Evolutionary conservation across 805 yeast genomes (phyloP).

Genomic region (Candida tallmaniae): DNA sequence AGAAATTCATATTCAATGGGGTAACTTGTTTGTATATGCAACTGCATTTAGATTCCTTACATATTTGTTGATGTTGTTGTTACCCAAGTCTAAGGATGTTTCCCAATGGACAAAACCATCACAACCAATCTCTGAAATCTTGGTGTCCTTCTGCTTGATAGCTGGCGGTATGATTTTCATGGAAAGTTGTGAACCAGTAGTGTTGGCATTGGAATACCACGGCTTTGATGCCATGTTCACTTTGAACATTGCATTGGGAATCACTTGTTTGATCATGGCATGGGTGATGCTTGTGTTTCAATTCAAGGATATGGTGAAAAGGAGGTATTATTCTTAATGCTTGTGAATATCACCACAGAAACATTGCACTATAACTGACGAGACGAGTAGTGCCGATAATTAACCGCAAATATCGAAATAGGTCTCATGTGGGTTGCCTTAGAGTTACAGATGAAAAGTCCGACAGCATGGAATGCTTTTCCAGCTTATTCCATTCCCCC

Average conservation of each 20-base stretch:
- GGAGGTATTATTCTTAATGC: constrained; percentile 1
- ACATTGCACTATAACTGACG: too few relatives aligned
- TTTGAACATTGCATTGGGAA: constrained; percentile 79
- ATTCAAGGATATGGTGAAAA: constrained; percentile 45
- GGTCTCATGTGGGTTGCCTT: too few relatives aligned
- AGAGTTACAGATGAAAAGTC: too few relatives aligned
- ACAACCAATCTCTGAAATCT: constrained; percentile 82
- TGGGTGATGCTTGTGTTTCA: constrained; percentile 76
- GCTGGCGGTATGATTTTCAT: constrained; percentile 90
- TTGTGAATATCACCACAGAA: too few relatives aligned
- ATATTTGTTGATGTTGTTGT: constrained; percentile 52
- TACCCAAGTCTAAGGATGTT: constrained; percentile 27
- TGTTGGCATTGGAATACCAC: constrained; percentile 65
- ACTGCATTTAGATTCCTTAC: constrained; percentile 69
- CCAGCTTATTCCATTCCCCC: too few relatives aligned
- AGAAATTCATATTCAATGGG: constrained; percentile 88
- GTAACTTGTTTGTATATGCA: constrained; percentile 74
- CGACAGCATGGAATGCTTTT: too few relatives aligned
- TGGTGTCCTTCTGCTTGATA: constrained; percentile 72
- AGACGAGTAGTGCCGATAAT: too few relatives aligned
- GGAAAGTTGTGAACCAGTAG: constrained; percentile 85
- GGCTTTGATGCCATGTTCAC: constrained; percentile 89
- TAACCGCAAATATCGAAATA: too few relatives aligned
- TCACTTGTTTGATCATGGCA: constrained; percentile 74
- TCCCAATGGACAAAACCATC: constrained; percentile 25